A percentile compares a stretch with the other conserved stretches of the same genome.
These are phyloP conservation scores for Monascus ruber DNA, from an alignment of 2,329 filamentous ascomycete genomes.

Conservation along the genomic window DNA sequence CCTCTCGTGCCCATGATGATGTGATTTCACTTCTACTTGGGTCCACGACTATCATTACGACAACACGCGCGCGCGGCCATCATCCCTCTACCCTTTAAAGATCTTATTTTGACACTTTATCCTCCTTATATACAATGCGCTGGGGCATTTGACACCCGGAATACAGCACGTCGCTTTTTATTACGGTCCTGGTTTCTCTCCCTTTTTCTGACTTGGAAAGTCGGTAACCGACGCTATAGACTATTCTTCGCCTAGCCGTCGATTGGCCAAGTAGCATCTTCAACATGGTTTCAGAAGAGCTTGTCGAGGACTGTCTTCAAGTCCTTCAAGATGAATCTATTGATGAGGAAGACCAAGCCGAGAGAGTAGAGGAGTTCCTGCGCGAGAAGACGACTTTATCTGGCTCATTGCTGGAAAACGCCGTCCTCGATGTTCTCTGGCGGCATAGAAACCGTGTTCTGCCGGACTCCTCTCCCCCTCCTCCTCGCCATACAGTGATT, in stretches of 20 bases:
- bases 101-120: neutral
- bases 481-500: conserved; percentile 78
- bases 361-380: conserved; percentile 77
- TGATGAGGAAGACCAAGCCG: conserved; percentile 91
- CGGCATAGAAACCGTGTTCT: conserved; percentile 31
- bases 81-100: neutral
- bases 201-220: neutral
- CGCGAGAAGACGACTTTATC: conserved; percentile 64
- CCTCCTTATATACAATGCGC: neutral
- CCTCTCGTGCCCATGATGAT: too few species aligned
- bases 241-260: conserved; percentile 4
- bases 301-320: conserved; percentile 83
- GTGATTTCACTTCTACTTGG: too few species aligned
- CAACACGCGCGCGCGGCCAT: neutral
- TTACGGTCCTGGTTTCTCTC: conserved; percentile 1
- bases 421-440: conserved; percentile 84
- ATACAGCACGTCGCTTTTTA: neutral
- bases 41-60: too few species aligned
- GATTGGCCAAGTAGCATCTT: conserved; percentile 1
- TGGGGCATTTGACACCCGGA: too few species aligned
- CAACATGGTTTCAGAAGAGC: conserved; percentile 81
- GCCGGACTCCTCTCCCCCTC: conserved; percentile 63
- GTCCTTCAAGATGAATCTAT: conserved; percentile 71
- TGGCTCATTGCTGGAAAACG: conserved; percentile 74
- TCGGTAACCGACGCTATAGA: conserved; percentile 3